A percentile compares a stretch with the other conserved stretches of the same genome.
Conservation (phyloP, 805 yeast species). For the Hanseniaspora meyeri region DNA sequence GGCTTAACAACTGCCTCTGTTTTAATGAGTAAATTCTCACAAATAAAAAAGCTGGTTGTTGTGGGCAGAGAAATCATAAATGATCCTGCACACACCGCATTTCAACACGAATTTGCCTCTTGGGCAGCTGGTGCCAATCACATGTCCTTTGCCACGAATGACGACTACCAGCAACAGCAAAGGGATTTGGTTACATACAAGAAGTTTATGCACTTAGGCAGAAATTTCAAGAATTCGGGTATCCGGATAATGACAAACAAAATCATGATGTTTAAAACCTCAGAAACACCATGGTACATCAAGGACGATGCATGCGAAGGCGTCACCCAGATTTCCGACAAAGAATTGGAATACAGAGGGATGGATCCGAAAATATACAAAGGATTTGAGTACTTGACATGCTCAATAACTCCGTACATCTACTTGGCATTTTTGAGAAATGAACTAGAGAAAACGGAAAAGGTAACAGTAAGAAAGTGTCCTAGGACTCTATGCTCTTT, state of each 20-base stretch:
- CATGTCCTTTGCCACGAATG: constrained; percentile 42
- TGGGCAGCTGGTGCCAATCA: constrained; percentile 69
- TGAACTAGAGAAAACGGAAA: constrained; percentile 38
- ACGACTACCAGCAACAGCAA: constrained; percentile 30
- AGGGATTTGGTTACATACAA: constrained; percentile 40
- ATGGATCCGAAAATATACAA: constrained; percentile 26
- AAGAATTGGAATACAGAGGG: constrained; percentile 27
- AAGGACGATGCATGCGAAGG: constrained; percentile 30
- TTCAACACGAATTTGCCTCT: constrained; percentile 41
- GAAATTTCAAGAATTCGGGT: constrained; percentile 39
- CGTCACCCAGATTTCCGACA: constrained; percentile 26
- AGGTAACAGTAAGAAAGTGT: constrained; percentile 40
- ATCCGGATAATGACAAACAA: constrained; percentile 24
- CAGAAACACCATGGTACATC: constrained; percentile 40
- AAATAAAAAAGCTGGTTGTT: constrained; percentile 29
- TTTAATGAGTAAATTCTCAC: constrained; percentile 29
- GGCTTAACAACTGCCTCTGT: constrained; percentile 42
- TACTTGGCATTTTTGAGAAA: constrained; percentile 44
- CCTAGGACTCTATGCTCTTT: constrained; percentile 16
- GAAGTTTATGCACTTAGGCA: constrained; percentile 36
- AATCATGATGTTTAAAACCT: constrained; percentile 16
- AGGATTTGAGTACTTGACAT: constrained; percentile 41
- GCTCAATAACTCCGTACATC: constrained; percentile 46
- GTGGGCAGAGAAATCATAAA: constrained; percentile 31
- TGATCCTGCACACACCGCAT: constrained; percentile 38